These are phyloP conservation scores for Alnus glutinosa DNA, from an alignment of 306 rosid species.

Conservation along the genomic window DNA sequence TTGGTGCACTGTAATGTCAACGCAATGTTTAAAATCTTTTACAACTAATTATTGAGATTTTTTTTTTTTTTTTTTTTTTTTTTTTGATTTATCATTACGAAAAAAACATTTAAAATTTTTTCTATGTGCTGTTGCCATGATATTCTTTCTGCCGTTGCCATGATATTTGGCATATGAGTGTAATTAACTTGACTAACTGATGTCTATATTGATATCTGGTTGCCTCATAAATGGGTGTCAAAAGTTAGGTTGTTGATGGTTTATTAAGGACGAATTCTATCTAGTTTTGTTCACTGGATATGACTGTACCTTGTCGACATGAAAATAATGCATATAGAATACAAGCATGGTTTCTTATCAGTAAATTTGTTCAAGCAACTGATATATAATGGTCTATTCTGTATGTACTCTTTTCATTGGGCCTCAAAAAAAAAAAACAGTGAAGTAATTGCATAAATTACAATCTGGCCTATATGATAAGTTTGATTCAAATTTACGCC, in stretches of 20 bases:
- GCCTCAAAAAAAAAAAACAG: no score
- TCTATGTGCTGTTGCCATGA: not conserved
- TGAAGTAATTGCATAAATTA: not conserved
- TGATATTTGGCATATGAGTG: not conserved
- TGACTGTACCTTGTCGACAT: not conserved
- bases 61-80: no score
- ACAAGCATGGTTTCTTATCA: not conserved
- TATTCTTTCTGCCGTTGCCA: constrained; percentile 5
- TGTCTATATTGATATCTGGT: not conserved
- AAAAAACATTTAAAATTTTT: not conserved
- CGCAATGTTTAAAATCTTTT: not conserved
- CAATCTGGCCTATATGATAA: not conserved
- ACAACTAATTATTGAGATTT: not conserved
- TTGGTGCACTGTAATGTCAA: not conserved
- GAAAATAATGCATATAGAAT: not conserved
- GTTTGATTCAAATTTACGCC: not conserved
- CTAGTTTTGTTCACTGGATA: not conserved
- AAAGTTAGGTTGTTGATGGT: not conserved
- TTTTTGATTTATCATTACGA: not conserved
- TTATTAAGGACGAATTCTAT: not conserved
- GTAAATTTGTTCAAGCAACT: not conserved
- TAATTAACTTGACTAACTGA: not conserved
- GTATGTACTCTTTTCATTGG: no score
- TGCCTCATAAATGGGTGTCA: not conserved
- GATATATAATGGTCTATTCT: not conserved